Evolutionary conservation across 2,329 filamentous ascomycete species (phyloP).

Genomic region (Fusarium sp.): DNA sequence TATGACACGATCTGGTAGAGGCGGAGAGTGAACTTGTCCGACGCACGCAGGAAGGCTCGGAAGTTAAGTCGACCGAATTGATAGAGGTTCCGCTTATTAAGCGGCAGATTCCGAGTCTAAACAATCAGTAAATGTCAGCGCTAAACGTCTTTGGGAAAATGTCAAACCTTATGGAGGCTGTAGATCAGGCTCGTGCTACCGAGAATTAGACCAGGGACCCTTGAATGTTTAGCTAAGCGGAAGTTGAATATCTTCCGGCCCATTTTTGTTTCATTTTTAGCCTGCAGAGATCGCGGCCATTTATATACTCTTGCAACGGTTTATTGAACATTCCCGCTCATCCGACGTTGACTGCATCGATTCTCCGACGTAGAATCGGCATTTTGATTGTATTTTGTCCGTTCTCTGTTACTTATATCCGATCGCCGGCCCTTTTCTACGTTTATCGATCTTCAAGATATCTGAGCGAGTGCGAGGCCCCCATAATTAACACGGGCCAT

Average conservation of each 20-base stretch:
- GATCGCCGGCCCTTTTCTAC: too few species aligned
- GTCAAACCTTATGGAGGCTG: not conserved
- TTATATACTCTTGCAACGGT: not conserved
- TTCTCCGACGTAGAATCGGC: too few species aligned
- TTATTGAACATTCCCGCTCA: not conserved
- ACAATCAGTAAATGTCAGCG: not conserved
- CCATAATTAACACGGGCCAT: too few species aligned
- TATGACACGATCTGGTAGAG: constrained; percentile 6
- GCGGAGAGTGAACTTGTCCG: constrained; percentile 17
- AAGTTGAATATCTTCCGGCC: constrained; percentile 6
- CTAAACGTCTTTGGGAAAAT: not conserved
- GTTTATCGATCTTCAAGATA: too few species aligned
- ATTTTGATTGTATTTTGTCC: too few species aligned
- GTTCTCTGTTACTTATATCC: too few species aligned
- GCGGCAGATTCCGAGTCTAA: not conserved
- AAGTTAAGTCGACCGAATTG: not conserved
- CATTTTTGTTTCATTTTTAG: constrained; percentile 2
- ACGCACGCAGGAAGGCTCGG: constrained; percentile 2
- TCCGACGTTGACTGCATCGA: too few species aligned
- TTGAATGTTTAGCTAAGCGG: constrained; percentile 8
- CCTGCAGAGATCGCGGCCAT: not conserved
- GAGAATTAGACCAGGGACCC: too few species aligned
- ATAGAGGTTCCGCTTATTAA: constrained; percentile 33
- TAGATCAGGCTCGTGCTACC: too few species aligned
- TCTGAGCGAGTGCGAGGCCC: too few species aligned